These are phyloP conservation scores for Fusarium udum DNA, from an alignment of 2,329 filamentous ascomycete genomes.

Conservation along the genomic window DNA sequence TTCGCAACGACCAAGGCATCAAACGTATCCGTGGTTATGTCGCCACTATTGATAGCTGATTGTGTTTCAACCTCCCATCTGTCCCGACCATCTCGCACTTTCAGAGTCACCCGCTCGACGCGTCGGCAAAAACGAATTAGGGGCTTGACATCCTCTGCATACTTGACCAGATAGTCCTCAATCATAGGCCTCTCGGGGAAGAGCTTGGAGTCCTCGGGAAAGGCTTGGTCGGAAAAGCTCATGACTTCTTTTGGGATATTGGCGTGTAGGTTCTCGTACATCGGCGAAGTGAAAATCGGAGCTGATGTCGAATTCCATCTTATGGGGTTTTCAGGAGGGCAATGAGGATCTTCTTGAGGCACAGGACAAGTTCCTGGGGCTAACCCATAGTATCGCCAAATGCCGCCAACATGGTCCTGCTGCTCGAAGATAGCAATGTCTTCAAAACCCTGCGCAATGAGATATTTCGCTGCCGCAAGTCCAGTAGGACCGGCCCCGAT, in stretches of 20 bases:
- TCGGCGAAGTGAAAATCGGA: constrained; percentile 79
- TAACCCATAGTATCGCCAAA: constrained; percentile 80
- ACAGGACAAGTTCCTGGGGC: constrained; percentile 61
- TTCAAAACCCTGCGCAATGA: constrained; percentile 76
- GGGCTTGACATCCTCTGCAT: constrained; percentile 72
- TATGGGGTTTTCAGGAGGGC: constrained; percentile 70
- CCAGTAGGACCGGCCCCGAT: constrained; percentile 87
- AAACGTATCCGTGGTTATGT: constrained; percentile 60
- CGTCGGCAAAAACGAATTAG: constrained; percentile 76
- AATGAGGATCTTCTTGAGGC: constrained; percentile 74
- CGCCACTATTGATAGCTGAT: constrained; percentile 57
- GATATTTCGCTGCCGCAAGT: constrained; percentile 81
- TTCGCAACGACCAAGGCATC: constrained; percentile 81
- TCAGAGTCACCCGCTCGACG: constrained; percentile 66
- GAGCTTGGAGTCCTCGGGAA: constrained; percentile 70
- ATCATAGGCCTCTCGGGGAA: constrained; percentile 80
- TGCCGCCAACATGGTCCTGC: constrained; percentile 77
- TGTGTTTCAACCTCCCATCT: constrained; percentile 70
- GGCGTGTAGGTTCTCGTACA: constrained; percentile 84
- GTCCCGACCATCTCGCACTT: constrained; percentile 46
- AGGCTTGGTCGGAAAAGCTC: constrained; percentile 77
- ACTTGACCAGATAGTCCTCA: constrained; percentile 76
- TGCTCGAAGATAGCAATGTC: constrained; percentile 85
- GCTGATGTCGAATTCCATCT: constrained; percentile 53
- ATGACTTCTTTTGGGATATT: constrained; percentile 88